A percentile compares a stretch with the other conserved stretches of the same genome.
These are phyloP conservation scores for Venturiaceae sp. DNA, from an alignment of 2,329 filamentous ascomycete species.

Conservation along the genomic window DNA sequence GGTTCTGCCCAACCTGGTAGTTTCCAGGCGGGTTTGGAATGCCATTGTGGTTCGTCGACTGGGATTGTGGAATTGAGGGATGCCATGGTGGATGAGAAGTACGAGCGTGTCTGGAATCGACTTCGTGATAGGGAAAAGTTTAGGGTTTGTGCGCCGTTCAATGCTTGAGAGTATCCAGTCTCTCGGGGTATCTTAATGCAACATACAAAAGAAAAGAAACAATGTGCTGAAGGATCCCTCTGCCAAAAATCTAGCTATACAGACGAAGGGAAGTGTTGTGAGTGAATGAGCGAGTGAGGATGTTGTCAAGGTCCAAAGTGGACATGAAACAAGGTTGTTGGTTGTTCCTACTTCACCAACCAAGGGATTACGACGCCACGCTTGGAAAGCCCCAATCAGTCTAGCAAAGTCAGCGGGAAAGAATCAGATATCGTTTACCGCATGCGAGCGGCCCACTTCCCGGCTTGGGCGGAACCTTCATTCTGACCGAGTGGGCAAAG, in stretches of 20 bases:
- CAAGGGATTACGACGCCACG: too few species aligned
- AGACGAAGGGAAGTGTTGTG: too few species aligned
- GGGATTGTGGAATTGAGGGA: conserved; percentile 7
- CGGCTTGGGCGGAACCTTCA: neutral
- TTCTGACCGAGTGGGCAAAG: neutral
- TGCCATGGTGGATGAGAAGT: neutral
- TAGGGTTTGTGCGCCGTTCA: neutral
- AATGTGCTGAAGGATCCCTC: neutral
- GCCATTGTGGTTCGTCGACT: conserved; percentile 23
- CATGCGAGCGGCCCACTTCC: neutral
- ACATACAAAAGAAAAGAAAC: neutral
- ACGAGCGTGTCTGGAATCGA: neutral
- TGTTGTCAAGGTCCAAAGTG: too few species aligned
- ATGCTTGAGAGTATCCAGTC: neutral
- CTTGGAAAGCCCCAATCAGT: too few species aligned
- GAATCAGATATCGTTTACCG: too few species aligned
- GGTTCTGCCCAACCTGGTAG: conserved; percentile 32
- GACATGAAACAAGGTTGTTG: too few species aligned
- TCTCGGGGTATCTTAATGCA: neutral
- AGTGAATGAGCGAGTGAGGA: too few species aligned
- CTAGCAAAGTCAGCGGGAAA: too few species aligned
- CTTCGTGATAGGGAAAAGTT: neutral
- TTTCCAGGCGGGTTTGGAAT: conserved; percentile 31
- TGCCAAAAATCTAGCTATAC: too few species aligned
- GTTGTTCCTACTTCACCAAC: too few species aligned